phyloP scores from a whole-genome alignment of 2,329 filamentous ascomycete genomes.

The Fusarium sp. region DNA sequence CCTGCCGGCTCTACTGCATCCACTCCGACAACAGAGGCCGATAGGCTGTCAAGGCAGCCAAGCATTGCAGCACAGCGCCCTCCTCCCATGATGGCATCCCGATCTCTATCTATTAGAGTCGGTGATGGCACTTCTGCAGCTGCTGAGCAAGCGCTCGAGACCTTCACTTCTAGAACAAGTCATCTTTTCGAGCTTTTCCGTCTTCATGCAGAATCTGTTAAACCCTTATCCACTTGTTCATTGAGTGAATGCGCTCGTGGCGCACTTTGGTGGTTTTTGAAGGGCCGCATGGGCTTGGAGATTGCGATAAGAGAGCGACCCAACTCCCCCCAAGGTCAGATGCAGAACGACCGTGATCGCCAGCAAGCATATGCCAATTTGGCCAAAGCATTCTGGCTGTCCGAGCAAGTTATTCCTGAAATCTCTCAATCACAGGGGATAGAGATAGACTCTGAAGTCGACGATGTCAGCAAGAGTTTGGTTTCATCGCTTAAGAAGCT shows the following conservation, averaged over 20 bases:
- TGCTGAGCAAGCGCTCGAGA: constrained; percentile 73
- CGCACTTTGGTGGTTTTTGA: constrained; percentile 90
- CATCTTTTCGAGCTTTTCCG: constrained; percentile 82
- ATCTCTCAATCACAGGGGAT: constrained; percentile 57
- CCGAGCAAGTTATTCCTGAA: constrained; percentile 64
- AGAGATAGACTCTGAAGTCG: constrained; percentile 58
- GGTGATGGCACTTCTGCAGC: constrained; percentile 58
- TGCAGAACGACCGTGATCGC: constrained; percentile 64
- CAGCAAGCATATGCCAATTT: constrained; percentile 88
- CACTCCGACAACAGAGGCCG: constrained; percentile 28
- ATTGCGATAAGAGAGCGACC: constrained; percentile 73
- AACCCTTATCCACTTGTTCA: constrained; percentile 71
- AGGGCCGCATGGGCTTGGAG: constrained; percentile 81
- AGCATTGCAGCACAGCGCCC: constrained; percentile 45
- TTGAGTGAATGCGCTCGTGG: constrained; percentile 76
- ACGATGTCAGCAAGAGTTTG: constrained; percentile 66
- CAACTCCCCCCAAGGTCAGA: constrained; percentile 60
- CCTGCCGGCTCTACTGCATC: constrained; percentile 3
- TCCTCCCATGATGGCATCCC: constrained; percentile 45
- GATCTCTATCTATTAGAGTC: constrained; percentile 53
- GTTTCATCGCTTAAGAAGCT: constrained; percentile 77
- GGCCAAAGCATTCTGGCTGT: constrained; percentile 88
- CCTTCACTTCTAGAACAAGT: constrained; percentile 76
- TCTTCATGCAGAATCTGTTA: constrained; percentile 78
- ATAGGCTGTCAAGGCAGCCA: constrained; percentile 39